These are phyloP conservation scores for Geum urbanum DNA, from an alignment of 306 rosid species.

Conservation along the genomic window DNA sequence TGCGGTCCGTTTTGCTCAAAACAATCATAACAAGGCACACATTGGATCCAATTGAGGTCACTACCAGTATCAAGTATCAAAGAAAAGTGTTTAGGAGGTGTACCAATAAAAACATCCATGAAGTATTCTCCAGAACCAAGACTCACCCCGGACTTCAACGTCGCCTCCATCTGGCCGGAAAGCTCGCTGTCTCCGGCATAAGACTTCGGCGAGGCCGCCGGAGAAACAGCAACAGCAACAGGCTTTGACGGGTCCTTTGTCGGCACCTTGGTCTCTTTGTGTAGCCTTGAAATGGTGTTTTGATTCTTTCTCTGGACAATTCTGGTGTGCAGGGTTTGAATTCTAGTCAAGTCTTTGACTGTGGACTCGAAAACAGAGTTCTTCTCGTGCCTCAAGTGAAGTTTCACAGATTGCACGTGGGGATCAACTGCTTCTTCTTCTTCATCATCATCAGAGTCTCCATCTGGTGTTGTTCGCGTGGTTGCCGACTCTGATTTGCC, in stretches of 20 bases:
- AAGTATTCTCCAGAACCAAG: constrained; percentile 97
- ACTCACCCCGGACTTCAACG: constrained; percentile 87
- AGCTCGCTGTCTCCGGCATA: constrained; percentile 15
- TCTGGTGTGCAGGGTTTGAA: constrained; percentile 71
- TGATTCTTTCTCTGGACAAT: constrained; percentile 76
- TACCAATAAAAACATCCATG: constrained; percentile 92
- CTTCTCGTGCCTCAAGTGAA: constrained; percentile 51
- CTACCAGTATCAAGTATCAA: constrained; percentile 94
- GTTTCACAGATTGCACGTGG: constrained; percentile 50
- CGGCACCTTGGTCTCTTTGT: constrained; percentile 19
- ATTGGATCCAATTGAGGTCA: constrained; percentile 97
- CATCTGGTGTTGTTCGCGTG: constrained; percentile 3
- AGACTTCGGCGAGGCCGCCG: constrained; percentile 48
- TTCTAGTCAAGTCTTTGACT: constrained; percentile 58
- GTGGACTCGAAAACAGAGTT: constrained; percentile 50
- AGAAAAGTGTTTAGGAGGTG: constrained; percentile 88
- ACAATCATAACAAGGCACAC: constrained; percentile 84
- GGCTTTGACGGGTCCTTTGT: constrained; percentile 28
- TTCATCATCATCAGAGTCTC: constrained; percentile 24
- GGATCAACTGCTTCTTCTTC: constrained; percentile 22
- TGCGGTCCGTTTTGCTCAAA: constrained; percentile 81
- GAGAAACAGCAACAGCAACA: constrained; percentile 17
- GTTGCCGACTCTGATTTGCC: constrained; percentile 29
- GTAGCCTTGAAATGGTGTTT: constrained; percentile 60
- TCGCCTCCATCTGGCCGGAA: constrained; percentile 72